Percentiles rank a stretch among this genome's conserved stretches.
phyloP scores from a whole-genome alignment of 768 basidiomycete species.

The Phylloporus sp. region DNA sequence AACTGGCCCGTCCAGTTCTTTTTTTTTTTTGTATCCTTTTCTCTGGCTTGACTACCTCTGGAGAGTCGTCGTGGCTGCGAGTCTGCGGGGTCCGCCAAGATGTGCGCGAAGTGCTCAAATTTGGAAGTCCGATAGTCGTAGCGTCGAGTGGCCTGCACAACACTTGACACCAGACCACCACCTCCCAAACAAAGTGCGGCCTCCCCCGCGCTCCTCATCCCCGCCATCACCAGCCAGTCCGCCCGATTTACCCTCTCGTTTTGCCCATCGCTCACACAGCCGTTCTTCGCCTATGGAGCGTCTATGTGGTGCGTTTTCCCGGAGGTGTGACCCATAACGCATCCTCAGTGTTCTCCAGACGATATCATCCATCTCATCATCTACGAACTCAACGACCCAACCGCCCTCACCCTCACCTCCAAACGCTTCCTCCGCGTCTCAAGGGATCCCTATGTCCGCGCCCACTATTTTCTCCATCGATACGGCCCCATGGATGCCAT shows the following conservation, averaged over 20 bases:
- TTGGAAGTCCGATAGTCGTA: slow-evolving; percentile 35
- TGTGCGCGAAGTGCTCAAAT: slow-evolving; percentile 28
- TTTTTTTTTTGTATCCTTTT: not conserved
- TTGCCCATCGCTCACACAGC: not conserved
- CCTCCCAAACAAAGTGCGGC: slow-evolving; percentile 30
- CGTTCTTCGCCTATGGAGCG: slow-evolving; percentile 47
- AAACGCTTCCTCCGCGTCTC: slow-evolving; percentile 61
- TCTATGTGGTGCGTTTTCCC: slow-evolving; percentile 55
- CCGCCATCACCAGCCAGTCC: not conserved
- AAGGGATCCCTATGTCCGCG: slow-evolving; percentile 70
- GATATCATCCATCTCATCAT: slow-evolving; percentile 74
- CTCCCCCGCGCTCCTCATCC: slow-evolving; percentile 5
- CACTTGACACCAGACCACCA: slow-evolving; percentile 34
- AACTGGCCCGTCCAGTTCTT: not conserved
- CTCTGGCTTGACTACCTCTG: not conserved
- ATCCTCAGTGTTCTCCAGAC: slow-evolving; percentile 30
- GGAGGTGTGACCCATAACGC: slow-evolving; percentile 3
- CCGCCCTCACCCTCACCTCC: slow-evolving; percentile 51
- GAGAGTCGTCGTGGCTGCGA: slow-evolving; percentile 16
- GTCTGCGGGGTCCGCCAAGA: slow-evolving; percentile 30
- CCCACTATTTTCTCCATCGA: slow-evolving; percentile 72
- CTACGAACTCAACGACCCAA: slow-evolving; percentile 66
- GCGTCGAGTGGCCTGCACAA: slow-evolving; percentile 28
- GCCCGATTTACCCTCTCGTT: slow-evolving; percentile 2
- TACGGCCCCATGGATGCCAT: slow-evolving; percentile 68